phyloP scores from a whole-genome alignment of 306 rosid genomes.

The Abrus precatorius region DNA sequence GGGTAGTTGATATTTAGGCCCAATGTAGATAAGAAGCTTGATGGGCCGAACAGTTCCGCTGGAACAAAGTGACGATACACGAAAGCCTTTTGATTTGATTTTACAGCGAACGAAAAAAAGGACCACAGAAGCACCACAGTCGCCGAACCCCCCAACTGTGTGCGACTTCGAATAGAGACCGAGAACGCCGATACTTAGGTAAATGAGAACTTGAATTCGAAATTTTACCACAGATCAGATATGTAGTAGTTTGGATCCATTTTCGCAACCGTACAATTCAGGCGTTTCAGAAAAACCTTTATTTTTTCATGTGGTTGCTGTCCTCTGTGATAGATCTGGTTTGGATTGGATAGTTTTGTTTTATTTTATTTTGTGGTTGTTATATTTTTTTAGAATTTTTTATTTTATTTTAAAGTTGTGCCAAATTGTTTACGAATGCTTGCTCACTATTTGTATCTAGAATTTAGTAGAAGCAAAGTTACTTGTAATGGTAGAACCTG shows the following conservation, averaged over 20 bases:
- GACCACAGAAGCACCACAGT: background rate
- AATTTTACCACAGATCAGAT: background rate
- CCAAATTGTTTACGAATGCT: no score
- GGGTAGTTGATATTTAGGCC: no score
- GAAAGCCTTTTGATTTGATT: background rate
- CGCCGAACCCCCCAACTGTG: background rate
- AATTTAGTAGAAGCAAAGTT: background rate
- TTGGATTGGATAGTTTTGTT: background rate
- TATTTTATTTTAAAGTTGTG: background rate
- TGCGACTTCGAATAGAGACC: background rate
- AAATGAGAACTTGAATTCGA: background rate
- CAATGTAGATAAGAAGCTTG: no score
- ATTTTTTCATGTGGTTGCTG: background rate
- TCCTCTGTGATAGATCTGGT: background rate
- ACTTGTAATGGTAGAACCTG: background rate
- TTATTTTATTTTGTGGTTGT: no score
- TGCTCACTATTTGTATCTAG: no score
- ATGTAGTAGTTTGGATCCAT: background rate
- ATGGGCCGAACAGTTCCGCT: no score
- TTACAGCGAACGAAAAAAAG: background rate
- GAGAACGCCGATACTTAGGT: background rate
- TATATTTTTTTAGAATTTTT: background rate
- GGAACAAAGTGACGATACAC: no score
- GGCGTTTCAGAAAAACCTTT: background rate
- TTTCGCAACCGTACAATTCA: background rate